Evolutionary conservation across 805 yeast species (phyloP).

Genomic region (Saturnispora serradocipensis): DNA sequence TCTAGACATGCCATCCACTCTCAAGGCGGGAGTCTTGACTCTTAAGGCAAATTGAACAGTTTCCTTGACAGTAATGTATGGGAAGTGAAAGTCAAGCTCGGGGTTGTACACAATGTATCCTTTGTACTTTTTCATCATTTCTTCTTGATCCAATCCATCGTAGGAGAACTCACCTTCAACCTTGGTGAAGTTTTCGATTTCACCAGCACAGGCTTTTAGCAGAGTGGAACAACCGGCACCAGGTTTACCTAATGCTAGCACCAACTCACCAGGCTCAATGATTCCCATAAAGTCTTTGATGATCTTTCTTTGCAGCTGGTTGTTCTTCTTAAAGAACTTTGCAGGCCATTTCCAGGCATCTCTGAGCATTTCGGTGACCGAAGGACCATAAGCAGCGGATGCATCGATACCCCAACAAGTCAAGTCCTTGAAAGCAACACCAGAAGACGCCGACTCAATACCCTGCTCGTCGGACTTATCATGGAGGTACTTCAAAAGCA

Average conservation of each 20-base stretch:
- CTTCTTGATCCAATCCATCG: slow-evolving; percentile 53
- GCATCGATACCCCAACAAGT: slow-evolving; percentile 43
- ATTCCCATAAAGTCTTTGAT: slow-evolving; percentile 36
- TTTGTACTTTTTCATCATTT: slow-evolving; percentile 49
- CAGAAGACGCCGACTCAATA: slow-evolving; percentile 40
- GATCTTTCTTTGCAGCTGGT: slow-evolving; percentile 28
- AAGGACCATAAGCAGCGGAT: slow-evolving; percentile 43
- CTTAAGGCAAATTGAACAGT: slow-evolving; percentile 64
- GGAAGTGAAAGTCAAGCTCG: slow-evolving; percentile 65
- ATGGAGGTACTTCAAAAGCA: slow-evolving; percentile 32
- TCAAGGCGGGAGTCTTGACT: slow-evolving; percentile 51
- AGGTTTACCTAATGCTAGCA: slow-evolving; percentile 62
- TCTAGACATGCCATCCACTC: slow-evolving; percentile 35
- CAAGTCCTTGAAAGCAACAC: slow-evolving; percentile 37
- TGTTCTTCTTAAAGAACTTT: slow-evolving; percentile 25
- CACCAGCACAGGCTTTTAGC: slow-evolving; percentile 52
- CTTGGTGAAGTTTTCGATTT: slow-evolving; percentile 34
- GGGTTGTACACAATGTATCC: slow-evolving; percentile 50
- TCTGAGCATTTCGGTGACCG: slow-evolving; percentile 35
- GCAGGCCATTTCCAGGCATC: slow-evolving; percentile 25
- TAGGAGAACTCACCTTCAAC: slow-evolving; percentile 49
- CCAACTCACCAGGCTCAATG: slow-evolving; percentile 53
- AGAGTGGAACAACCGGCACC: slow-evolving; percentile 77
- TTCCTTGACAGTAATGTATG: slow-evolving; percentile 65
- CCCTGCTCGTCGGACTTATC: slow-evolving; percentile 34